Evolutionary conservation across 2,329 filamentous ascomycete species (phyloP), one percentile per base, ranked within the genome.

Genomic region (Phyllosticta paracitricarpa): DNA sequence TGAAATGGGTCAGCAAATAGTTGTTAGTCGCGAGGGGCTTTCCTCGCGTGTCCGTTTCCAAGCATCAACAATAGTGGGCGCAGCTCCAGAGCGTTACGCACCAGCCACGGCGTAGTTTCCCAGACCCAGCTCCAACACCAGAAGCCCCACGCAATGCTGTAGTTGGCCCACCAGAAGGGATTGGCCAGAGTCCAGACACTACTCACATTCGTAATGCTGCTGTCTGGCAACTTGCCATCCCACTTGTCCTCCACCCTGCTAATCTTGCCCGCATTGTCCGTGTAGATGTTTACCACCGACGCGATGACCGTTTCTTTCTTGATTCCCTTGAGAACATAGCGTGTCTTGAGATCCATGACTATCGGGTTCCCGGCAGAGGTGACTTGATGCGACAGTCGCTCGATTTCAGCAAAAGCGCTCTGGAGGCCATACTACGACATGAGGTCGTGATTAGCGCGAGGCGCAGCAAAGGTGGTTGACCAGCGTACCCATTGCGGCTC

Each of bases 311-410:
- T 75, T 68, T 82, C 80, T 64, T 75, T 80, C 0, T 74, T 73
- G 52, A 83, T 71, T 0, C 80, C 80, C 71, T 83, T 83, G 62
- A 84, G 71, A 4, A 77, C 76, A 69, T 84, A 84, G 58, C 76
- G 70, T 0, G 77, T 81, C 68, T 78, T 79, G 63, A 83, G 56
- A 54, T 83, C 76, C 67, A 87, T 72, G 62, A 78, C 71, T 51
- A 87, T 85, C 0, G 85, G 84, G 65, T 87, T 85, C 1, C 83
- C 83, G 0, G 75, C 70, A 17, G 75, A 77, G 0, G 73, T 82
- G 10, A 87, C 83, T 51, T 75, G 69, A 68, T 85, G 80, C 40
- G 76, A 73, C 55, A 83, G 74, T 26, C 82, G 79, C 68, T 81
- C 75, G 65, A 86, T 86, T 56, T 82, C 78, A 54, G 73, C 76